Evolutionary conservation across 1,284 basidiomycete genomes (phyloP).

Genomic region (Fistulinella staudtii): DNA sequence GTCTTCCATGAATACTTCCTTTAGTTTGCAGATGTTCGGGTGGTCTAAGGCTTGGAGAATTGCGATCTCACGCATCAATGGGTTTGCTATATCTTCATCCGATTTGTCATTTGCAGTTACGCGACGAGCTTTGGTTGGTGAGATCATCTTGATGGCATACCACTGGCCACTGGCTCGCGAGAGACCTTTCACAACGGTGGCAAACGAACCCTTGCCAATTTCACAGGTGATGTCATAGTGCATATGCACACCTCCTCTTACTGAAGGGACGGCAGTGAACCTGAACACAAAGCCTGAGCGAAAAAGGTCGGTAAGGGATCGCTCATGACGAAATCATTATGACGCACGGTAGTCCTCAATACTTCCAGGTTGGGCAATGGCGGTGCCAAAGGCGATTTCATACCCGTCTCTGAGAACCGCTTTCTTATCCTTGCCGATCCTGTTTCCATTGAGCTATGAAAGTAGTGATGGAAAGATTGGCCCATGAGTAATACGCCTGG

Average conservation of each 20-base stretch:
- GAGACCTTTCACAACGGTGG: conserved; percentile 71
- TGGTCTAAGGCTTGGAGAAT: conserved; percentile 77
- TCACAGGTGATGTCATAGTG: conserved; percentile 62
- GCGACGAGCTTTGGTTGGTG: conserved; percentile 42
- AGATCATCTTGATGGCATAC: conserved; percentile 78
- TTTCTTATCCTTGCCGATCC: conserved; percentile 54
- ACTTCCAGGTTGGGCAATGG: conserved; percentile 37
- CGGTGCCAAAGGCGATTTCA: conserved; percentile 76
- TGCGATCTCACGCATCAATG: conserved; percentile 72
- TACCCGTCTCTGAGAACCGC: conserved; percentile 72
- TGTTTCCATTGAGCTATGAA: conserved; percentile 65
- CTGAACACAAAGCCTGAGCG: conserved; percentile 47
- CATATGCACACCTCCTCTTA: conserved; percentile 51
- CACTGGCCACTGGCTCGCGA: conserved; percentile 54
- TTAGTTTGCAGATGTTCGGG: conserved; percentile 76
- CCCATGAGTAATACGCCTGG: conserved; percentile 7
- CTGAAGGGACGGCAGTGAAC: conserved; percentile 48
- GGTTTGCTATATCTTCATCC: conserved; percentile 22
- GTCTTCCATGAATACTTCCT: conserved; percentile 72
- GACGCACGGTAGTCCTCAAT: conserved; percentile 39
- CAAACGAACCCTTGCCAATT: conserved; percentile 79
- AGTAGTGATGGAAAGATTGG: neutral
- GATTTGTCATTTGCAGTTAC: conserved; percentile 30
- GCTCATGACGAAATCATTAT: conserved; percentile 7
- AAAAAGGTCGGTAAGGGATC: neutral